A percentile compares a stretch with the other conserved stretches of the same genome.
Conservation (phyloP, 371 early-diverging fungal genomes). For the Syncephalastrum contaminatum region DNA sequence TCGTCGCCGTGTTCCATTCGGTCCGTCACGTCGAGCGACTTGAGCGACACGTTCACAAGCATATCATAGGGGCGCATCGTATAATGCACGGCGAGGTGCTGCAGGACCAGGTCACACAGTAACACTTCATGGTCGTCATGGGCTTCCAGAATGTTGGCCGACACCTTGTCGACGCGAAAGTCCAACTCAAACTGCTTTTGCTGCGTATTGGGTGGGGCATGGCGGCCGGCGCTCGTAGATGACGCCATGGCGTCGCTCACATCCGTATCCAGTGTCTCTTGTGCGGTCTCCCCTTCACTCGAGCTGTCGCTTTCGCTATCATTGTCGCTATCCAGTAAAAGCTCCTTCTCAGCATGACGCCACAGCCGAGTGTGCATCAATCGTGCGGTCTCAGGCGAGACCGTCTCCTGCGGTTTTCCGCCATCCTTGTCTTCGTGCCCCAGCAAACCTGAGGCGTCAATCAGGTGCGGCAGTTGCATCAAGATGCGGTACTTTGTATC, state of each 20-base stretch:
- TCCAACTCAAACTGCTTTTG: constrained; percentile 62
- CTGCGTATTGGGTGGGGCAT: constrained; percentile 10
- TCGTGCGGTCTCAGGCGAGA: constrained; percentile 5
- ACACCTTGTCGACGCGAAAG: constrained; percentile 74
- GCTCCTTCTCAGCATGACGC: constrained; percentile 21
- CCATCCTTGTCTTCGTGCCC: constrained; percentile 3
- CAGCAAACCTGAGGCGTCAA: constrained; percentile 44
- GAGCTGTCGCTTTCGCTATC: constrained; percentile 29
- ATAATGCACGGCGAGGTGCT: constrained; percentile 69
- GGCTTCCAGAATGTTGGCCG: constrained; percentile 58
- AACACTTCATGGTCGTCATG: constrained; percentile 47
- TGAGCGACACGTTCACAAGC: constrained; percentile 70
- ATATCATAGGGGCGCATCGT: constrained; percentile 73
- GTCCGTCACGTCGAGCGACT: constrained; percentile 79
- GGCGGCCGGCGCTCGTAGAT: background rate
- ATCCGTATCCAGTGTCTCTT: constrained; percentile 20
- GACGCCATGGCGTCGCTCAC: background rate
- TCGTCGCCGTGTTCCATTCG: constrained; percentile 60
- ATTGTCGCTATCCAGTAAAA: constrained; percentile 29
- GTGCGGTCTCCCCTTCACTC: constrained; percentile 31
- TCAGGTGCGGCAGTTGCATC: constrained; percentile 77
- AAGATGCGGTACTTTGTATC: constrained; percentile 91
- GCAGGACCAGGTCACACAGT: constrained; percentile 72
- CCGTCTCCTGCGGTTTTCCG: background rate
- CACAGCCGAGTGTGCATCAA: constrained; percentile 38